Evolutionary conservation across 306 rosid species (phyloP), one percentile per base, ranked within the genome.

Genomic region (Castanea crenata): DNA sequence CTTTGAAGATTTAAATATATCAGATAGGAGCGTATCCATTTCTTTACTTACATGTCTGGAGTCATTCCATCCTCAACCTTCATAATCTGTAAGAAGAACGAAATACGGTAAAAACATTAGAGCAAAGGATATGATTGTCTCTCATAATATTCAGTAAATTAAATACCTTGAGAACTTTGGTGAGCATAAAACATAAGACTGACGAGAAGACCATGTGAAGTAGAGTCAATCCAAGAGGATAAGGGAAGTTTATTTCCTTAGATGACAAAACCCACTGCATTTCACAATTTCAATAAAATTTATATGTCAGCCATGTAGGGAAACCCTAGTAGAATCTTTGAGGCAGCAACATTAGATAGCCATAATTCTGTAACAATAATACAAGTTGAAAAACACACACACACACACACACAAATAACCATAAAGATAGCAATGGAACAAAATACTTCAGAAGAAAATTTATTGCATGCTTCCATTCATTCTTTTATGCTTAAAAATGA

Each of bases 161-260:
- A 68, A 61, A 32, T 85, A 95, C 99, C 99, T 95, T 95, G 55
- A 95, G 84, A 84, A 95, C 82, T 87, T 95, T 95, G 78, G 96
- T 93, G 78, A 95, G 85, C 23, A 83, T 35, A 84, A 93, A 93
- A 82, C 99, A 95, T 77, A 95, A 80, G 84, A 90, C 91, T 21
- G 99, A 93, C 62, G 99, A 95, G 88, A 95, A 95, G 88, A 93
- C 78, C 99, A 95, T 95, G 88, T 95, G 99, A 81, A 95, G 96
- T 52, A 95, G 93, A 76, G 99, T 95, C 91, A 95, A 85, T 10
- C 94, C 99, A 73, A 95, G 90, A 80, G 99, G 99, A 86, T 93
- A 95, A 21, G 99, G 99, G 65, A 95, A 95, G 88, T 95, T 93
- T 80, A 95, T 91, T 83, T 93, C 98, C 88, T 95, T 95, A 12